Base-by-base conservation (phyloP, 106 monocot species). In the Phalaenopsis equestris region DNA sequence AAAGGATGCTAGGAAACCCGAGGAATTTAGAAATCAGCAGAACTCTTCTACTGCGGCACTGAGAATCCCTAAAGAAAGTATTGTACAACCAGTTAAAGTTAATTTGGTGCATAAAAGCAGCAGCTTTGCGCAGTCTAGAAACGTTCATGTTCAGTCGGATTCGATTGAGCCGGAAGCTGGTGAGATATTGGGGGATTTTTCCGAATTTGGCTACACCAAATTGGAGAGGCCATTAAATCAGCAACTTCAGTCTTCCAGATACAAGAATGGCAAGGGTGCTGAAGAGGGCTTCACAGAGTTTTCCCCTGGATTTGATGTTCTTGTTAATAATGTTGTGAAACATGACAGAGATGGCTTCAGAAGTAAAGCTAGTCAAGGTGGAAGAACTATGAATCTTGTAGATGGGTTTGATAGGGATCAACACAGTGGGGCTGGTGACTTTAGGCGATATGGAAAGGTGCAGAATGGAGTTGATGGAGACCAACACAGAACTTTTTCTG, bases 241-340 rank as follows among this genome's bases (percentile, higher is more conserved):
- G 18, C 79, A 82, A 36, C 23, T 79, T 42, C 80, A 78, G 73
- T 78, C 46, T 84, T 46, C 36, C 5, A 61, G 65, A 15, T 68
- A 86, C 24, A 84, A 67, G 45, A 86, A 87, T 80, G 87, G 84
- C 73, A 81, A 87, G 89, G 4, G 77, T 67, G 77, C 73, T 79
- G 90, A 89, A 41, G 92, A 92, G 16, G 88, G 84, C 80, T 79
- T 92, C 72, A 75, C 78, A 12, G 92, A 98, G 78, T 85, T 86
- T 39, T 91, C 94, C 75, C 89, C 97, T 67, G 94, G 94, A 41
- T 92, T 94, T 81, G 94, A 83, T 78, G 83, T 83, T 23, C 83
- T 83, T 30, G 83, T 83, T 48, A 72, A 83, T 64, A 82, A 85
- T 84, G 85, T 84, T 36, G 68, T 55, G 19, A 77, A 87, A 24